Conservation (phyloP, 2,329 filamentous ascomycete genomes). For the Aspergillus carbonarius region DNA sequence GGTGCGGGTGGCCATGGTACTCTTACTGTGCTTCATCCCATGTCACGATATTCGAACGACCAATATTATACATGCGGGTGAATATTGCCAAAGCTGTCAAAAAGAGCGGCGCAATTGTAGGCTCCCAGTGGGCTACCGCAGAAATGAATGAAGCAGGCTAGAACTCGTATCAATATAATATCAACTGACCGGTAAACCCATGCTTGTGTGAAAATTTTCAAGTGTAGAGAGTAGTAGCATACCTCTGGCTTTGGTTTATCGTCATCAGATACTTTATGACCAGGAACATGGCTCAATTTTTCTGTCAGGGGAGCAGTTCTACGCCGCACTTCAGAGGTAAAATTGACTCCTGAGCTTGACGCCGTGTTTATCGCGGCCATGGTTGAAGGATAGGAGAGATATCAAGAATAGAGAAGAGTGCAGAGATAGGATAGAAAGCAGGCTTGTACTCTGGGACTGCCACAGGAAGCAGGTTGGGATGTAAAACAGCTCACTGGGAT, state of each 20-base stretch:
- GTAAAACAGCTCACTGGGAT: background rate
- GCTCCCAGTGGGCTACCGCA: constrained; percentile 58
- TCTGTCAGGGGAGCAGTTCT: constrained; percentile 42
- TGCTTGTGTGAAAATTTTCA: background rate
- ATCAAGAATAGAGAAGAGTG: background rate
- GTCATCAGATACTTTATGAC: constrained; percentile 28
- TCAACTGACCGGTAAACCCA: background rate
- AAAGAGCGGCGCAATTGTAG: constrained; percentile 61
- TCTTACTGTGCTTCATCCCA: constrained; percentile 75
- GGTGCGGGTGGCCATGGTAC: background rate
- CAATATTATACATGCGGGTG: constrained; percentile 67
- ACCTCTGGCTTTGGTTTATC: constrained; percentile 40
- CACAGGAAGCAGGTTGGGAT: background rate
- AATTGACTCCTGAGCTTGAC: constrained; percentile 36
- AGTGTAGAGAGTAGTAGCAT: constrained; percentile 10
- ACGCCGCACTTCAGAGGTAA: constrained; percentile 39
- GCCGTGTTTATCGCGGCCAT: constrained; percentile 36
- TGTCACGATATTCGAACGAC: constrained; percentile 68
- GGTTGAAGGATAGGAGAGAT: constrained; percentile 7
- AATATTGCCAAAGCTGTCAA: constrained; percentile 65
- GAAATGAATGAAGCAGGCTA: constrained; percentile 39
- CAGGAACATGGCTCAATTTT: constrained; percentile 23
- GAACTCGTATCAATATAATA: background rate
- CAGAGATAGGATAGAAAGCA: constrained; percentile 12
- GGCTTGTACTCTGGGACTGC: background rate